Evolutionary conservation across 192 early-diverging fungal genomes (phyloP), one percentile per base, ranked within the genome.

Genomic region (Coemansia sp.): DNA sequence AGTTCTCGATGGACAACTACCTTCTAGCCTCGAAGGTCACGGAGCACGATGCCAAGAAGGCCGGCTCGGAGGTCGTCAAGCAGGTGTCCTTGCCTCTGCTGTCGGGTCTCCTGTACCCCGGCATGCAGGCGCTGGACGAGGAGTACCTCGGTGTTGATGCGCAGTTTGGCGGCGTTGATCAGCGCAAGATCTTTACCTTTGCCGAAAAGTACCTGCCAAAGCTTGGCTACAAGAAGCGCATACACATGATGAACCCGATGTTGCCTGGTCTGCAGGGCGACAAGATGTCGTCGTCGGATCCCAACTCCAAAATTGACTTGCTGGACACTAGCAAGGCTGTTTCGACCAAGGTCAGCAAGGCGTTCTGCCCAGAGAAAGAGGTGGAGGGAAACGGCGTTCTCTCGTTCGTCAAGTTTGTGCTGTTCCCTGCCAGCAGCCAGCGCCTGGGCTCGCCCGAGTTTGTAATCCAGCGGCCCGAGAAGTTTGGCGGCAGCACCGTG

Each of bases 161-260:
- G 43, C 97, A 99, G 81, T 95, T 93, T 75, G 97, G 97, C 33
- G 97, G 97, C 43, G 92, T 96, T 9, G 97, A 99, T 81, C 97
- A 99, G 83, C 92, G 97, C 79, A 99, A 99, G 88, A 99, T 99
- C 75, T 99, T 99, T 78, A 90, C 93, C 6, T 90, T 95, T 84
- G 97, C 97, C 23, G 93, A 96, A 83, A 94, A 95, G 81, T 93
- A 94, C 84, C 70, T 99, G 64, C 97, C 97, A 41, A 73, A 84
- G 28, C 78, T 99, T 14, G 97, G 95, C 31, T 99, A 96, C 86
- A 91, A 92, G 73, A 99, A 99, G 83, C 91, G 97, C 43, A 86
- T 91, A 35, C 97, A 99, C 73, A 84, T 99, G 68, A 99, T 99
- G 97, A 99, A 97, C 82, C 82, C 88, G 5, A 99, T 99, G 97